Conservation (phyloP, 2,329 filamentous ascomycete genomes). For the Alternaria gaisen region DNA sequence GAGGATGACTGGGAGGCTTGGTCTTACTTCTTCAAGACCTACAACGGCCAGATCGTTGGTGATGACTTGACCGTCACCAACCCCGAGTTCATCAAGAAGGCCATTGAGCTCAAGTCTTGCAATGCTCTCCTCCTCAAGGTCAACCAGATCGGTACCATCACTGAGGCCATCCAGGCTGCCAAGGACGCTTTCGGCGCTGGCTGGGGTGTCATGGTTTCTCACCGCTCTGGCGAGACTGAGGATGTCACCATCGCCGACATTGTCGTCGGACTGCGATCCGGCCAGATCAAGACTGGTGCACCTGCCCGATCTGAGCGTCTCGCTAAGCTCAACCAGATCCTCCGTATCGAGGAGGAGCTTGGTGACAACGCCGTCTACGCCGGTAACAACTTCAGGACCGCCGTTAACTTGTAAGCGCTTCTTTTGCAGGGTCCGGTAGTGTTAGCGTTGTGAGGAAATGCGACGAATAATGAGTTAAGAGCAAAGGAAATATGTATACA, state of each 20-base stretch:
- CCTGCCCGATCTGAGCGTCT: constrained; percentile 96
- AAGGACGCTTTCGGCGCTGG: constrained; percentile 94
- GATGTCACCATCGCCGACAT: constrained; percentile 99
- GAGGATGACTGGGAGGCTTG: constrained; percentile 99
- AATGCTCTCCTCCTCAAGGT: constrained; percentile 99
- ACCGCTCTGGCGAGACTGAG: constrained; percentile 99
- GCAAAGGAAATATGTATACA: constrained; percentile 9
- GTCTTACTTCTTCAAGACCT: constrained; percentile 99
- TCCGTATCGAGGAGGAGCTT: constrained; percentile 99
- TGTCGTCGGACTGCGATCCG: constrained; percentile 92
- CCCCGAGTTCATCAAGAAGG: constrained; percentile 99
- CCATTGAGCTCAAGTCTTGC: constrained; percentile 98
- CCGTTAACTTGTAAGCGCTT: constrained; percentile 72
- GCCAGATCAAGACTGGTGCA: constrained; percentile 75
- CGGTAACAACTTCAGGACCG: constrained; percentile 88
- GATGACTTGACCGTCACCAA: constrained; percentile 99
- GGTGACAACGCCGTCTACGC: constrained; percentile 85
- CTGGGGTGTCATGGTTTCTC: constrained; percentile 99
- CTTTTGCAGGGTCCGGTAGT: not conserved
- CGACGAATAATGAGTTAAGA: constrained; percentile 18
- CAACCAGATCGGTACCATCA: constrained; percentile 99
- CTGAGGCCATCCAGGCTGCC: constrained; percentile 98
- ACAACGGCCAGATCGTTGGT: constrained; percentile 97
- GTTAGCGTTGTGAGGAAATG: not conserved
- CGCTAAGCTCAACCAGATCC: constrained; percentile 99